Percentiles rank a stretch among this genome's conserved stretches.
phyloP scores from a whole-genome alignment of 2,329 filamentous ascomycete genomes.

The Phyllosticta citriasiana region DNA sequence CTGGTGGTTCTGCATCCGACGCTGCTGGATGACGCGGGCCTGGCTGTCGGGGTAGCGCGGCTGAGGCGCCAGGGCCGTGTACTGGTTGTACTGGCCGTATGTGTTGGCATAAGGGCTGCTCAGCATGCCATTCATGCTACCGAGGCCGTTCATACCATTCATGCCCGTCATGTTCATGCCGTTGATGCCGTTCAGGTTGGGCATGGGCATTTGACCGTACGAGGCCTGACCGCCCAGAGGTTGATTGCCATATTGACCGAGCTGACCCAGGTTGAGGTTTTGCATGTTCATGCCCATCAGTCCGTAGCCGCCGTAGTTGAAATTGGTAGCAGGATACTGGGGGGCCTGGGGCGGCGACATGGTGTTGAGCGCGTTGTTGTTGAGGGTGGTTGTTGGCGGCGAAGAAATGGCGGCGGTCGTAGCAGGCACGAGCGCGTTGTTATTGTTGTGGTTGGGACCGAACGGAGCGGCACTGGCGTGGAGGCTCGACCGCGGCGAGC shows the following conservation, averaged over 20 bases:
- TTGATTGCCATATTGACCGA: conserved; percentile 14
- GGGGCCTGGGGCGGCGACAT: background rate
- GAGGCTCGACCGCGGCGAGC: conserved; percentile 58
- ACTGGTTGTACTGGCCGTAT: conserved; percentile 12
- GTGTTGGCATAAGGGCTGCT: background rate
- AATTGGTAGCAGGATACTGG: conserved; percentile 1
- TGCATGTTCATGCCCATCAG: conserved; percentile 57
- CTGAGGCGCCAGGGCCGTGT: conserved; percentile 27
- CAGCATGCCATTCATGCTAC: conserved; percentile 18
- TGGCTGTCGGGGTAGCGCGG: conserved; percentile 61
- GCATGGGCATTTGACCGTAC: background rate
- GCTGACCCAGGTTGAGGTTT: conserved; percentile 52
- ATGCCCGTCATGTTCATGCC: background rate
- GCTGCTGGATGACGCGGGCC: conserved; percentile 63
- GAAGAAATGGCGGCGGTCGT: background rate
- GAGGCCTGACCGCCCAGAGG: conserved; percentile 22
- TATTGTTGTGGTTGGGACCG: conserved; percentile 45
- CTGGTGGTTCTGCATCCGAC: conserved; percentile 64
- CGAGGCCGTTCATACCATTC: conserved; percentile 11
- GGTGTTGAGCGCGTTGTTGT: background rate
- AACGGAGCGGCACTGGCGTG: conserved; percentile 75
- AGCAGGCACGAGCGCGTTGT: background rate
- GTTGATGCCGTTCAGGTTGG: background rate
- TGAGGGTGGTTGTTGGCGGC: conserved; percentile 1
- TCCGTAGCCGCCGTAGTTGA: conserved; percentile 38